These are phyloP conservation scores for Diaporthe sp. DNA, from an alignment of 2,329 filamentous ascomycete species.

Conservation along the genomic window DNA sequence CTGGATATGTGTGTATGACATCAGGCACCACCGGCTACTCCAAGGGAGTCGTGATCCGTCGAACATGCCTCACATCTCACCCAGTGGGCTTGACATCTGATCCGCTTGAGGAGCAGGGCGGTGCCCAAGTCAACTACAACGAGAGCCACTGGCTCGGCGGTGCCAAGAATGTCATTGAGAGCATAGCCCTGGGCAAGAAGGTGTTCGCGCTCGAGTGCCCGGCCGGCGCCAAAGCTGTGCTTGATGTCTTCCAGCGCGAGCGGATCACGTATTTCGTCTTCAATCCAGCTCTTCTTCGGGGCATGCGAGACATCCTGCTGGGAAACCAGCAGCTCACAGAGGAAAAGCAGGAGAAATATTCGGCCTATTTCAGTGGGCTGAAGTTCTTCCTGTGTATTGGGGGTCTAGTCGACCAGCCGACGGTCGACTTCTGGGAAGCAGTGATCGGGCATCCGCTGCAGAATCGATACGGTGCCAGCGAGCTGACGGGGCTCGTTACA, in stretches of 20 bases:
- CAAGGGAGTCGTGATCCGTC: background rate
- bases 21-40: background rate
- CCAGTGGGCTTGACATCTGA: background rate
- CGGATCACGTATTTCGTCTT: background rate
- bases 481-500: background rate
- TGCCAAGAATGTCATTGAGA: background rate
- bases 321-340: background rate
- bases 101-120: background rate
- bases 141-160: background rate
- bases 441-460: background rate
- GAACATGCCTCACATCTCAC: background rate
- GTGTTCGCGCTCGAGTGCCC: background rate
- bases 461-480: background rate
- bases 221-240: background rate
- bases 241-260: background rate
- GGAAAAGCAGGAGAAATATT: background rate
- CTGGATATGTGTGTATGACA: background rate
- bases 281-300: background rate
- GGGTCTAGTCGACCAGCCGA: background rate
- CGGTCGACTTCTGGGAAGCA: background rate
- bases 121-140: background rate
- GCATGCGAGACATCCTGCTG: background rate
- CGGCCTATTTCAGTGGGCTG: background rate
- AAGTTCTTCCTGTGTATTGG: background rate
- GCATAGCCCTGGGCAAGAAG: background rate